A percentile compares a stretch with the other conserved stretches of the same genome.
These are phyloP conservation scores for Stenocarpella maydis DNA, from an alignment of 2,329 filamentous ascomycete species.

Conservation along the genomic window DNA sequence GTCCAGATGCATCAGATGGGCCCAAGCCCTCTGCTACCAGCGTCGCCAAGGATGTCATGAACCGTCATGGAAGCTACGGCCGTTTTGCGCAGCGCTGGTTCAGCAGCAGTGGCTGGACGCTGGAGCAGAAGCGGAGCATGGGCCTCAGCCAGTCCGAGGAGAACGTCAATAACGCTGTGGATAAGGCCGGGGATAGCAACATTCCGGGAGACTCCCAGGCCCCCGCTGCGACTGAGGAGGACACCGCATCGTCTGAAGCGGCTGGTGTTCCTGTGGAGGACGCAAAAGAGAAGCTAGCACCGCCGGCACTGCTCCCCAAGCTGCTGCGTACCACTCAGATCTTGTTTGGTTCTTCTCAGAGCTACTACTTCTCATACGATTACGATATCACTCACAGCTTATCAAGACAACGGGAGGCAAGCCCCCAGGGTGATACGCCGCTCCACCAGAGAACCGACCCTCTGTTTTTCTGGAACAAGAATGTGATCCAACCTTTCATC, in stretches of 20 bases:
- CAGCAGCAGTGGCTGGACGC: constrained; percentile 81
- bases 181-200: constrained; percentile 45
- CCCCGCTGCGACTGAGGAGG: constrained; percentile 29
- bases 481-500: constrained; percentile 78
- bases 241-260: constrained; percentile 31
- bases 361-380: constrained; percentile 96
- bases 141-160: constrained; percentile 65
- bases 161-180: constrained; percentile 45
- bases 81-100: constrained; percentile 93
- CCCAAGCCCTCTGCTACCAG: constrained; percentile 55
- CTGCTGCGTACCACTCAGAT: constrained; percentile 84
- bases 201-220: constrained; percentile 16
- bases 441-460: constrained; percentile 78
- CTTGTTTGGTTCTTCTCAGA: constrained; percentile 81
- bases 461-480: constrained; percentile 89
- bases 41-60: constrained; percentile 89
- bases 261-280: constrained; percentile 32
- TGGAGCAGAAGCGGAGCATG: constrained; percentile 73
- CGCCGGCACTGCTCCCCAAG: constrained; percentile 73
- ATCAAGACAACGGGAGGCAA: constrained; percentile 51
- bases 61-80: constrained; percentile 83
- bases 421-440: constrained; percentile 70
- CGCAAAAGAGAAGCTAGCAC: constrained; percentile 35
- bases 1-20: constrained; percentile 8
- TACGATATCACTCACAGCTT: constrained; percentile 83